These are phyloP conservation scores for Dissophora ornata DNA, from an alignment of 192 early-diverging fungal genomes.

Conservation along the genomic window DNA sequence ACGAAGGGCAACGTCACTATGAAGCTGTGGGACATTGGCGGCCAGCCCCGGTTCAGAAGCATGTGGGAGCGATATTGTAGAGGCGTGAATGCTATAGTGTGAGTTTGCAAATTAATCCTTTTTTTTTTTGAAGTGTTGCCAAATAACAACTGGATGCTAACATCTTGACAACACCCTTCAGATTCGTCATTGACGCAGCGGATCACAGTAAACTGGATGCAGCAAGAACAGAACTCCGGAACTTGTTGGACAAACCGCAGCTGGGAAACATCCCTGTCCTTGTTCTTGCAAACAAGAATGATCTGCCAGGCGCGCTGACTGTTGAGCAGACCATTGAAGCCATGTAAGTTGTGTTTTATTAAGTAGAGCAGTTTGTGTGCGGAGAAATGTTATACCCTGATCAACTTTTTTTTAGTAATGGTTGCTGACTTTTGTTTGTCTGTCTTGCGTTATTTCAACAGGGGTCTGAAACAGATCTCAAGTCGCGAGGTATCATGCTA, in stretches of 20 bases:
- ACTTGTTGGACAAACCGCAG: conserved; percentile 92
- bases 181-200: conserved; percentile 96
- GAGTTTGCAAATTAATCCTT: conserved; percentile 36
- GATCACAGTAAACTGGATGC: conserved; percentile 94
- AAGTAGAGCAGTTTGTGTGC: too few relatives aligned
- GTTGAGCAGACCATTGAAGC: conserved; percentile 92
- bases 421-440: too few relatives aligned
- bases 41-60: conserved; percentile 95
- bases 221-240: conserved; percentile 91
- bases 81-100: conserved; percentile 99
- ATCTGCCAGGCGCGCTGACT: conserved; percentile 86
- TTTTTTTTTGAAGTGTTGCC: too few relatives aligned
- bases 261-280: conserved; percentile 95
- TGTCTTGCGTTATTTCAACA: too few relatives aligned
- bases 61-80: conserved; percentile 94
- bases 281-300: conserved; percentile 99
- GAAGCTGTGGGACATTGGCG: conserved; percentile 99
- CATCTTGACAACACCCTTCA: conserved; percentile 31
- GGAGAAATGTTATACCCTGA: too few relatives aligned
- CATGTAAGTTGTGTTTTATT: conserved; percentile 82
- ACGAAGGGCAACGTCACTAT: conserved; percentile 94
- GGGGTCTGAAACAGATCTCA: conserved; percentile 87
- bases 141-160: too few relatives aligned
- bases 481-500: conserved; percentile 98
- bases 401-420: too few relatives aligned